Evolutionary conservation across 331 rosid species (phyloP).

Genomic region (Pyracantha coccinea): DNA sequence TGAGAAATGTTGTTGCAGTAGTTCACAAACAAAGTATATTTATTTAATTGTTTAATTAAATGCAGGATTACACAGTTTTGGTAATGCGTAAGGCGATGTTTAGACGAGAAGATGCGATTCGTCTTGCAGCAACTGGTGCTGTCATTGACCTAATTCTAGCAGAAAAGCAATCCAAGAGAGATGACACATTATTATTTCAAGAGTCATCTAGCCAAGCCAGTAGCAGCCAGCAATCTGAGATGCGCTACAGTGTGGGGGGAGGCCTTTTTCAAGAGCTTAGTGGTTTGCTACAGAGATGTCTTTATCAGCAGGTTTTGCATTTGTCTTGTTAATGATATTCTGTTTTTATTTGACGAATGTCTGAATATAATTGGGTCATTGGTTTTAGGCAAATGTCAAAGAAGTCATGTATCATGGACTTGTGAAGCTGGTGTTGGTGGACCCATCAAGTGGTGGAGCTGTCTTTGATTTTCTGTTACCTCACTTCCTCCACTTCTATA

Average conservation of each 20-base stretch:
- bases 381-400: constrained; percentile 25
- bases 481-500: constrained; percentile 25
- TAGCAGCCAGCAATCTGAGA: constrained; percentile 33
- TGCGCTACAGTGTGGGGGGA: neutral
- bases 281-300: constrained; percentile 38
- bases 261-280: constrained; percentile 36
- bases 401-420: constrained; percentile 35
- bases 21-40: neutral
- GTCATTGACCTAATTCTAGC: constrained; percentile 27
- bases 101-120: constrained; percentile 29
- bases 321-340: neutral
- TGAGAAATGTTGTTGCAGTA: neutral
- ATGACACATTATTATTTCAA: constrained; percentile 19
- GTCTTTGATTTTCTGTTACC: constrained; percentile 40
- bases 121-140: constrained; percentile 30
- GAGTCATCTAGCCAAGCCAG: constrained; percentile 44
- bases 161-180: constrained; percentile 30
- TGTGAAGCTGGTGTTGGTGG: constrained; percentile 30
- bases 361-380: neutral
- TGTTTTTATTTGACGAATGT: neutral
- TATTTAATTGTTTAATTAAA: neutral
- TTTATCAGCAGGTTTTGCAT: constrained; percentile 30
- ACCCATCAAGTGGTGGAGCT: constrained; percentile 20
- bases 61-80: constrained; percentile 33
- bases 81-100: constrained; percentile 43